Base-by-base conservation (phyloP, 345 rosid species). In the Aurinia saxatilis region DNA sequence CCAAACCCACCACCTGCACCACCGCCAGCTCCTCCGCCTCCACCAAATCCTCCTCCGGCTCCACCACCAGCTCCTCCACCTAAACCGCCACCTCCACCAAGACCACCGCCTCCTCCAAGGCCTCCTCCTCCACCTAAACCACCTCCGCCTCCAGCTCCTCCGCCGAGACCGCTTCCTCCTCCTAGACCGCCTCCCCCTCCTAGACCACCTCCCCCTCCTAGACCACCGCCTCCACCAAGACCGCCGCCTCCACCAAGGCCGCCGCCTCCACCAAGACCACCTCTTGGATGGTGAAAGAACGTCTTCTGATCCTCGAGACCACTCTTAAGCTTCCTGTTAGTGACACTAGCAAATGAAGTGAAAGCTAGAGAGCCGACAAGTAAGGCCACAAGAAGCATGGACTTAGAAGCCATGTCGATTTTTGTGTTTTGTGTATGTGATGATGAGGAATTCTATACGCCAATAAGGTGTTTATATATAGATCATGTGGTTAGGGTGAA, bases 1-100 rank as follows among this genome's bases (percentile, higher is more conserved):
- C 90, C 81, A 0, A 33, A 21, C 49, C 87, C 79, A 1, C 73
- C 61, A 0, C 78, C 84, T 0, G 61, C 76, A 13, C 87, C 87
- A 41, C 69, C 72, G 27, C 71, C 72, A 29, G 0, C 74, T 15
- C 73, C 80, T 18, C 69, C 82, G 6, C 74, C 79, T 10, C 72
- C 52, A 10, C 66, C 72, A 39, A 58, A 49, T 2, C 84, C 87
- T 9, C 82, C 81, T 8, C 82, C 82, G 5, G 68, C 64, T 6
- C 80, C 83, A 0, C 86, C 80, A 0, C 64, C 73, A 2, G 0
- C 74, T 16, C 73, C 80, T 18, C 70, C 75, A 1, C 73, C 73
- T 1, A 63, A 59, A 21, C 74, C 74, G 8, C 76, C 82, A 6
- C 74, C 79, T 10, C 74, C 79, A 12, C 64, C 67, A n/a, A 73